These are phyloP conservation scores for Triticum timopheevii DNA, from an alignment of 176 grass and related monocot species.

Conservation along the genomic window DNA sequence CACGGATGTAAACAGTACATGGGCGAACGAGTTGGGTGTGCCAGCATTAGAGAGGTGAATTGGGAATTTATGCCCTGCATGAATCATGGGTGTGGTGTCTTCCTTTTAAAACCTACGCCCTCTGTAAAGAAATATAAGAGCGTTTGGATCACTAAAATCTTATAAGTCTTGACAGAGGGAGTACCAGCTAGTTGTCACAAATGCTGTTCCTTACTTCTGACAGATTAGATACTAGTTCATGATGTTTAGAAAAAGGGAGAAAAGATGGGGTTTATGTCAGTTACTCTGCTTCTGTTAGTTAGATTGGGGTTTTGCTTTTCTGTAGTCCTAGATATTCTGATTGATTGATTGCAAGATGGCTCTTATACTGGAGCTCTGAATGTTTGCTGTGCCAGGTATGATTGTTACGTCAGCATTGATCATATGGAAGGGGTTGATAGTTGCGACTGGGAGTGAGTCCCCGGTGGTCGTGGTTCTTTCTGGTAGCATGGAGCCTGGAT, in stretches of 20 bases:
- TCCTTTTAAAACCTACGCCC: background rate
- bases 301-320: background rate
- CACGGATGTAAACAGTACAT: background rate
- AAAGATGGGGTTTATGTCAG: background rate
- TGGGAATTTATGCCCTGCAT: background rate
- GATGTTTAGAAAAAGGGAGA: background rate
- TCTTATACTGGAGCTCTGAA: background rate
- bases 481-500: slow-evolving; percentile 73
- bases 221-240: background rate
- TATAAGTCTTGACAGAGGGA: no score
- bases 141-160: no score
- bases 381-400: background rate
- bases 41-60: background rate
- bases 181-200: background rate
- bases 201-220: background rate
- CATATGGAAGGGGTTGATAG: no score
- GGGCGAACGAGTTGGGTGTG: background rate
- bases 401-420: no score
- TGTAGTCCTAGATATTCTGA: background rate
- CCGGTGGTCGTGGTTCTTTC: slow-evolving; percentile 67
- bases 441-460: slow-evolving; percentile 25
- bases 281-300: background rate
- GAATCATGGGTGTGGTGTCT: background rate
- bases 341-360: background rate
- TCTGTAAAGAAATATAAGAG: no score